These are phyloP conservation scores for Omphalotus guepiniiformis DNA, from an alignment of 768 basidiomycete genomes.

Conservation along the genomic window DNA sequence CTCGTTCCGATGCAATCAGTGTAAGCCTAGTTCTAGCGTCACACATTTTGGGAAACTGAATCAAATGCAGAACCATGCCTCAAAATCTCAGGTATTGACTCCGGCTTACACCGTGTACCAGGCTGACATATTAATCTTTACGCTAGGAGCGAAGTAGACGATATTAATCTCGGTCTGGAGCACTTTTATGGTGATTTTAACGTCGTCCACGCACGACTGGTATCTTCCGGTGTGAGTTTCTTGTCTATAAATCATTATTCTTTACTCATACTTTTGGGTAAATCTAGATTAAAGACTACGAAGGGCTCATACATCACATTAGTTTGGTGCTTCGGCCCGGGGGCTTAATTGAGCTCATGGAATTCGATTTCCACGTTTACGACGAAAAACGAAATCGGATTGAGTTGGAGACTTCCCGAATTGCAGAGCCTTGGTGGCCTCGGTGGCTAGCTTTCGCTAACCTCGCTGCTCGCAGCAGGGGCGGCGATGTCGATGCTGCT, in stretches of 20 bases:
- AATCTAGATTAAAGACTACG: constrained; percentile 64
- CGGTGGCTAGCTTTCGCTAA: constrained; percentile 58
- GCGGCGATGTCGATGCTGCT: constrained; percentile 63
- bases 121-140: constrained; percentile 8
- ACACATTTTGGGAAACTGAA: no score
- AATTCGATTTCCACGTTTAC: constrained; percentile 68
- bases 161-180: constrained; percentile 79
- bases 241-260: constrained; percentile 6
- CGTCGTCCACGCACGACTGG: constrained; percentile 67
- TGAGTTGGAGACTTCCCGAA: constrained; percentile 34
- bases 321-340: constrained; percentile 62
- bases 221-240: constrained; percentile 66
- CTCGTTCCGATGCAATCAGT: constrained; percentile 73
- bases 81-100: constrained; percentile 58
- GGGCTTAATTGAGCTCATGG: constrained; percentile 61
- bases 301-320: constrained; percentile 60
- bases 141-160: constrained; percentile 74
- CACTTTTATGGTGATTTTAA: constrained; percentile 80
- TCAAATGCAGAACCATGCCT: constrained; percentile 62
- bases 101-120: constrained; percentile 4
- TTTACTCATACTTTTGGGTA: constrained; percentile 12
- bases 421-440: constrained; percentile 54
- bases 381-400: constrained; percentile 44
- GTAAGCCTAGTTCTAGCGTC: constrained; percentile 39
- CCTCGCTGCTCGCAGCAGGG: constrained; percentile 48